Conservation (phyloP, 371 early-diverging fungal species). For the Mortierella sp. region DNA sequence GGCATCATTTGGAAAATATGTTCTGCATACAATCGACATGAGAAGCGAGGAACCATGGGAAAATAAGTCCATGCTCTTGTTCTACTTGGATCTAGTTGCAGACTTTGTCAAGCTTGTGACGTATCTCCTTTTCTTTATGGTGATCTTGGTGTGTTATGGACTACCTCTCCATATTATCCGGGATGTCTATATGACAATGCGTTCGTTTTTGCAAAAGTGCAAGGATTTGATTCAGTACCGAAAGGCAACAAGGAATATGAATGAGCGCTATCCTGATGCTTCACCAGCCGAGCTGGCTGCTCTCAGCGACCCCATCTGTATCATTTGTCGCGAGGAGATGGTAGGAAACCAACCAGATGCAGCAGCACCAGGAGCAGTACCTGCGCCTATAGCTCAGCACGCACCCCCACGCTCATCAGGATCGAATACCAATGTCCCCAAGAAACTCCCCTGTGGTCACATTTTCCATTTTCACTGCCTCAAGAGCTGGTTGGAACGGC, state of each 20-base stretch:
- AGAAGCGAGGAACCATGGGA: conserved; percentile 92
- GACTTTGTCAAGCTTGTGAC: conserved; percentile 92
- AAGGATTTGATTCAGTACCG: conserved; percentile 91
- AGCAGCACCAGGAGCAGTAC: conserved; percentile 11
- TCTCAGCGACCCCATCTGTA: conserved; percentile 91
- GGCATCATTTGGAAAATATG: conserved; percentile 84
- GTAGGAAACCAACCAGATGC: conserved; percentile 32
- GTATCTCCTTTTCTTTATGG: conserved; percentile 88
- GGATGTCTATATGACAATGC: conserved; percentile 94
- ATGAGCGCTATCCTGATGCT: conserved; percentile 92
- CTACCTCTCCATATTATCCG: conserved; percentile 95
- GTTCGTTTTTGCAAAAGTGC: conserved; percentile 90
- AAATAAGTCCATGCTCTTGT: conserved; percentile 90
- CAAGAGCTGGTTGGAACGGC: conserved; percentile 98
- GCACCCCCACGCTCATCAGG: conserved; percentile 50
- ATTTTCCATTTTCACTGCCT: conserved; percentile 98
- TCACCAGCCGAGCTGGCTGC: conserved; percentile 83
- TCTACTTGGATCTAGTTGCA: conserved; percentile 85
- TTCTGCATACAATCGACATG: conserved; percentile 87
- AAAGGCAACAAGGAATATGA: conserved; percentile 95
- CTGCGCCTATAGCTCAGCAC: conserved; percentile 19
- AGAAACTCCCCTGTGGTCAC: conserved; percentile 97
- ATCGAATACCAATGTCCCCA: conserved; percentile 78
- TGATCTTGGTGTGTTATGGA: conserved; percentile 84
- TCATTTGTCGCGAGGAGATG: conserved; percentile 98